Evolutionary conservation across 495 filamentous ascomycete species (phyloP).

Genomic region (Glarea lozoyensis): DNA sequence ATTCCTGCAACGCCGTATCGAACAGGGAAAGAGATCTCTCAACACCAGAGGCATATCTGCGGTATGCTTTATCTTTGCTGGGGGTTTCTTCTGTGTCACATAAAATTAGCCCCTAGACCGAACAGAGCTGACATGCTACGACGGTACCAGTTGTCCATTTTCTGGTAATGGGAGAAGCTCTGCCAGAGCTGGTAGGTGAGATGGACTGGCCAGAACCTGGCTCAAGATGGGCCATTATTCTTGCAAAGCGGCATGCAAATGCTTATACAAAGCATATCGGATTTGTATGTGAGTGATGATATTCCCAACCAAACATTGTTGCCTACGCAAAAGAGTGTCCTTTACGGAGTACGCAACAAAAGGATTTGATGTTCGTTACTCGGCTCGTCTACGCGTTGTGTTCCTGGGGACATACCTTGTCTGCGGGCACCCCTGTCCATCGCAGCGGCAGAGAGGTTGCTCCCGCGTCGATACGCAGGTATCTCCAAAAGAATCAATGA

Average conservation of each 20-base stretch:
- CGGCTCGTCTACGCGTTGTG: no score
- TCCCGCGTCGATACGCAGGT: no score
- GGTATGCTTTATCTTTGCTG: constrained; percentile 83
- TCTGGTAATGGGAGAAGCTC: constrained; percentile 57
- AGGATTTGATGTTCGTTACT: background rate
- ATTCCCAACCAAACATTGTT: background rate
- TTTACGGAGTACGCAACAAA: background rate
- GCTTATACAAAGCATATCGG: constrained; percentile 1
- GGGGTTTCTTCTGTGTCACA: constrained; percentile 48
- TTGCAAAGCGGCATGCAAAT: constrained; percentile 6
- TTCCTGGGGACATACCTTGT: no score
- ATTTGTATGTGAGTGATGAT: background rate
- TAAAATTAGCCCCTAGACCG: background rate
- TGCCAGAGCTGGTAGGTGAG: constrained; percentile 71
- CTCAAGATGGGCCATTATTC: constrained; percentile 45
- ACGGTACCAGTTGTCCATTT: constrained; percentile 32
- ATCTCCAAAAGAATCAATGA: background rate
- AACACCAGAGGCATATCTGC: constrained; percentile 81
- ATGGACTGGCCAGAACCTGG: constrained; percentile 53
- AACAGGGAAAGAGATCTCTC: constrained; percentile 85
- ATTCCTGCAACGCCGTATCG: constrained; percentile 90
- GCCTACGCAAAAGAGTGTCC: constrained; percentile 2
- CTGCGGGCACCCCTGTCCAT: background rate
- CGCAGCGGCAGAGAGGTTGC: no score
- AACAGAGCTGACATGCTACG: background rate